Evolutionary conservation across 208 protist genomes (phyloP).

Genomic region (Crithidia fasciculata): DNA sequence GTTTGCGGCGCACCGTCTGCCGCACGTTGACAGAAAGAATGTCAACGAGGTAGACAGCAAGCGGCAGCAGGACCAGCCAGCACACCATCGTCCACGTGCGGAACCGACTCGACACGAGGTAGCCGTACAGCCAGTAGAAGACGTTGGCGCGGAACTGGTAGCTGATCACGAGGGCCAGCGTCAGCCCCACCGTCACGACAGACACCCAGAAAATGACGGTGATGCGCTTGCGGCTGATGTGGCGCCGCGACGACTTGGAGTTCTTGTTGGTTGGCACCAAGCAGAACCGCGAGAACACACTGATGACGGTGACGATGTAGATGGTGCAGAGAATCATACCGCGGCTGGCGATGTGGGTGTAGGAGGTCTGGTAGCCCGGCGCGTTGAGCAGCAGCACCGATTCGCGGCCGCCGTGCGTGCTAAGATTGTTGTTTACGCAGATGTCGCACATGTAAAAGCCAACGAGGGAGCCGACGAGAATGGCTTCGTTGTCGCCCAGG

Average conservation of each 20-base stretch:
- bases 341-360: slow-evolving; percentile 79
- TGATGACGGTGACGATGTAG: slow-evolving; percentile 48
- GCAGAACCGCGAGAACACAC: slow-evolving; percentile 51
- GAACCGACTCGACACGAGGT: slow-evolving; percentile 64
- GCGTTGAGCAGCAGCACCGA: slow-evolving; percentile 48
- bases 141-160: slow-evolving; percentile 71
- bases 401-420: slow-evolving; percentile 36
- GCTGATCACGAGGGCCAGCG: slow-evolving; percentile 42
- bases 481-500: slow-evolving; percentile 81
- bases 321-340: slow-evolving; percentile 67
- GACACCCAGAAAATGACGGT: slow-evolving; percentile 69
- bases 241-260: slow-evolving; percentile 75
- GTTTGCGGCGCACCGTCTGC: slow-evolving; percentile 75
- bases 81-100: slow-evolving; percentile 59
- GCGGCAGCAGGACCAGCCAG: slow-evolving; percentile 64
- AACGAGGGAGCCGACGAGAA: slow-evolving; percentile 70
- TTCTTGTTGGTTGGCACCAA: slow-evolving; percentile 62
- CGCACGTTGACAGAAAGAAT: slow-evolving; percentile 44
- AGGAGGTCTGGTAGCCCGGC: slow-evolving; percentile 59
- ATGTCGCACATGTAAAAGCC: slow-evolving; percentile 85
- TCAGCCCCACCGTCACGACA: slow-evolving; percentile 34
- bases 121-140: slow-evolving; percentile 68
- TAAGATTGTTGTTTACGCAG: slow-evolving; percentile 73
- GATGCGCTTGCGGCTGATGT: slow-evolving; percentile 64
- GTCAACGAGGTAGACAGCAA: slow-evolving; percentile 59